Evolutionary conservation across 345 rosid species (phyloP).

Genomic region (Acer saccharum): DNA sequence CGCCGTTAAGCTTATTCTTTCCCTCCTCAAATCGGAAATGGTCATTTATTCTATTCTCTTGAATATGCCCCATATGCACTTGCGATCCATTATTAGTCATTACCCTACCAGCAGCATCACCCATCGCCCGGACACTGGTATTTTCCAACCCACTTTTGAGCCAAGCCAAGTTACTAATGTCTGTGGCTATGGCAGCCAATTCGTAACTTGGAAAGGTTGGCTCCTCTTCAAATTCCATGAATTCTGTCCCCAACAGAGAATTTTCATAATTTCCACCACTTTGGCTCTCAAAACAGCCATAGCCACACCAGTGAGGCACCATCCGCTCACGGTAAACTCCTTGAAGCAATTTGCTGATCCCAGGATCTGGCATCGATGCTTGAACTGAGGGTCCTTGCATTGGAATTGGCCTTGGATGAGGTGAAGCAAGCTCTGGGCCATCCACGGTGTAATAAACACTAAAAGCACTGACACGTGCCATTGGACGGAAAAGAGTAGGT

Average conservation of each 20-base stretch:
- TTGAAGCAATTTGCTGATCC: conserved; percentile 57
- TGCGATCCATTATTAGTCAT: conserved; percentile 37
- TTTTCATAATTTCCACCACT: conserved; percentile 23
- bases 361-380: conserved; percentile 48
- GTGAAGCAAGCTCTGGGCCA: conserved; percentile 38
- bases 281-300: conserved; percentile 58
- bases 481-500: conserved; percentile 68
- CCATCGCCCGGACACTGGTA: conserved; percentile 47
- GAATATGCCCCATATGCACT: conserved; percentile 23
- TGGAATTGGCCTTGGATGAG: conserved; percentile 36
- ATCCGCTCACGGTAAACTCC: conserved; percentile 48
- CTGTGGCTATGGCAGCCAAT: conserved; percentile 77
- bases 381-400: conserved; percentile 41
- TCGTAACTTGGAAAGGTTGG: conserved; percentile 67
- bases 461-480: conserved; percentile 68
- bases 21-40: conserved; percentile 42
- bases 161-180: conserved; percentile 86
- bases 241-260: conserved; percentile 80
- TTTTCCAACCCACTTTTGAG: conserved; percentile 76
- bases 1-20: conserved; percentile 26
- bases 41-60: conserved; percentile 34
- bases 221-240: conserved; percentile 64
- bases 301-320: conserved; percentile 74
- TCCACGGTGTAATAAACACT: conserved; percentile 39
- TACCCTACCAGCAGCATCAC: conserved; percentile 42